A percentile compares a stretch with the other conserved stretches of the same genome.
These are phyloP conservation scores for Elsinoe australis DNA, from an alignment of 2,329 filamentous ascomycete species.

Conservation along the genomic window DNA sequence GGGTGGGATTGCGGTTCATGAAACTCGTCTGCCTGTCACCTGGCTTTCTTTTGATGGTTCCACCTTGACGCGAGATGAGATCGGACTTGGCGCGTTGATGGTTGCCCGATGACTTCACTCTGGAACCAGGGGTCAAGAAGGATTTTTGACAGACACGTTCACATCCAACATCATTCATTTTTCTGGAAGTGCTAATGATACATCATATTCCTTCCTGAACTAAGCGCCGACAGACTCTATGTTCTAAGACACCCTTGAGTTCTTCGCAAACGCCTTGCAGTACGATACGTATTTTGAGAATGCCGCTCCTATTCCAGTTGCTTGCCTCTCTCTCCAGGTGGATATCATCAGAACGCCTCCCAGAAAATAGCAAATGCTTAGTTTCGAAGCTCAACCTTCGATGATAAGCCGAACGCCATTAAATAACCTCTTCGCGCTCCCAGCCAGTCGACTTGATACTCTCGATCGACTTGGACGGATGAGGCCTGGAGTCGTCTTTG, in stretches of 20 bases:
- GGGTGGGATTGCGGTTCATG: constrained; percentile 2
- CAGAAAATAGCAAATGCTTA: too few relatives aligned
- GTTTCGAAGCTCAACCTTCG: not conserved
- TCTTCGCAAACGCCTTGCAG: too few relatives aligned
- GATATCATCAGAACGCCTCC: too few relatives aligned
- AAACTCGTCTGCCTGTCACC: constrained; percentile 8
- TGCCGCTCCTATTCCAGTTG: too few relatives aligned
- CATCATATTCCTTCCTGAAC: too few relatives aligned
- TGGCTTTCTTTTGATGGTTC: constrained; percentile 3
- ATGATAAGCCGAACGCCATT: constrained; percentile 18
- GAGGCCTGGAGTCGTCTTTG: constrained; percentile 58
- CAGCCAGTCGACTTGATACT: constrained; percentile 65
- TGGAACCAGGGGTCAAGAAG: not conserved
- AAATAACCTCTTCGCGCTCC: constrained; percentile 73
- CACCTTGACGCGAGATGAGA: constrained; percentile 6
- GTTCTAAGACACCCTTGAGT: too few relatives aligned
- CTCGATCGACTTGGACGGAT: constrained; percentile 61
- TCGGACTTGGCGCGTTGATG: constrained; percentile 9
- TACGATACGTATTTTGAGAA: too few relatives aligned
- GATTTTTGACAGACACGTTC: too few relatives aligned
- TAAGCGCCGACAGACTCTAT: too few relatives aligned
- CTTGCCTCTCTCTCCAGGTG: too few relatives aligned
- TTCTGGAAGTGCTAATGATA: too few relatives aligned
- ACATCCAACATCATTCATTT: too few relatives aligned
- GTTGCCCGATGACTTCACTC: constrained; percentile 12